Evolutionary conservation across 148 eudicot species (phyloP).

Genomic region (Silene conica): DNA sequence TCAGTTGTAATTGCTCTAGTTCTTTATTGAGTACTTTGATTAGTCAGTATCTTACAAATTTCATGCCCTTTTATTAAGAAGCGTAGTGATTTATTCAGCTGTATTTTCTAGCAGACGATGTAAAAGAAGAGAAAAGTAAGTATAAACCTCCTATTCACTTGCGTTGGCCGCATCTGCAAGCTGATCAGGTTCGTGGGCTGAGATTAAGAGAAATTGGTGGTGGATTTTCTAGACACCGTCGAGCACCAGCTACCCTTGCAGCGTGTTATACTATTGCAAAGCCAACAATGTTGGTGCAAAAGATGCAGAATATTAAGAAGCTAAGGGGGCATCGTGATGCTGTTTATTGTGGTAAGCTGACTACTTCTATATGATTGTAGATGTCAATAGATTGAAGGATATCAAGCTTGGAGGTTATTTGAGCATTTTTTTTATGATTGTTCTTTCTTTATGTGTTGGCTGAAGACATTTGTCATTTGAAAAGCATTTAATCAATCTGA

Average conservation of each 20-base stretch:
- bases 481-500: not conserved
- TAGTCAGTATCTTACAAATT: not conserved
- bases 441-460: not conserved
- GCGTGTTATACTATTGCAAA: conserved; percentile 92
- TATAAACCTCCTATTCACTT: conserved; percentile 46
- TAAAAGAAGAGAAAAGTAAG: conserved; percentile 32
- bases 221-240: conserved; percentile 89
- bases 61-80: not conserved
- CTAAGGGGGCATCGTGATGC: conserved; percentile 87
- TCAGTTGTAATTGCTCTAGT: conserved; percentile 7
- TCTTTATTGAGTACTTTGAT: not conserved
- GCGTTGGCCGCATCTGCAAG: conserved; percentile 93
- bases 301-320: conserved; percentile 78
- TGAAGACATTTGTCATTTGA: not conserved
- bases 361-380: conserved; percentile 2
- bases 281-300: conserved; percentile 93
- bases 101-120: conserved; percentile 45
- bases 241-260: conserved; percentile 83
- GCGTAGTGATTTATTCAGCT: not conserved
- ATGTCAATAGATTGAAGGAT: not conserved
- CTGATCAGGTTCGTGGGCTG: conserved; percentile 86
- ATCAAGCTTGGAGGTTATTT: not conserved
- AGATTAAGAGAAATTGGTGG: conserved; percentile 94
- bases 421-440: not conserved
- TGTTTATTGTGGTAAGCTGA: conserved; percentile 85